Evolutionary conservation across 148 eudicot genomes (phyloP), one percentile per base, ranked within the genome.

Genomic region (Persicaria tinctoria): DNA sequence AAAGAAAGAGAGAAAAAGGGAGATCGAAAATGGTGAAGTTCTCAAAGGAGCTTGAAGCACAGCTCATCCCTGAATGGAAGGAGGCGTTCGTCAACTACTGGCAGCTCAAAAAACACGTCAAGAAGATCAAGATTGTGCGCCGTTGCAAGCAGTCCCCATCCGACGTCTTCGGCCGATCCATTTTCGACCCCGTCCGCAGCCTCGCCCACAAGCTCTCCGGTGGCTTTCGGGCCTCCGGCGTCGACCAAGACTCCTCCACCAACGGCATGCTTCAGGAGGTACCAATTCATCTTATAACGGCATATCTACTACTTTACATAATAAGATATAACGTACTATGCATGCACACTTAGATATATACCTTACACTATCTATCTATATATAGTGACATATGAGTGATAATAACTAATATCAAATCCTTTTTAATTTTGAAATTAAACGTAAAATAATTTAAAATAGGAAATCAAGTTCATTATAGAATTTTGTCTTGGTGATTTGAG

Each of bases 41-140:
- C 78, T 91, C 98, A 0, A 94, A 94, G 80, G 92, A 90, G 81
- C 87, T 94, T 7, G 97, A 94, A 81, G 98, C 98, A 5, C 96
- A 94, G 78, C 88, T 91, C 7, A 94, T 94, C 41, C 98, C 97
- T 0, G 98, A 94, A 73, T 94, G 98, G 98, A 90, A 87, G 32
- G 97, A 90, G 11, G 89, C 85, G 13, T 94, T 90, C 72, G 93
- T 94, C 0, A 90, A 94, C 76, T 94, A 94, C 78, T 86, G 97
- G 97, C 90, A 78, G 51, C 85, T 94, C 32, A 94, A 94, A 74
- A 94, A 94, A 83, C 89, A 90, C 17, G 86, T 94, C 55, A 94
- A 94, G 81, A 89, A 83, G 78, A 86, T 94, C 5, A 89, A 81
- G 76, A 78, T 86, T 56, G 81, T 94, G 4, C 79, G 81, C 49